Base-by-base conservation (phyloP, 148 eudicot species). In the Rhododendron griersonianum region DNA sequence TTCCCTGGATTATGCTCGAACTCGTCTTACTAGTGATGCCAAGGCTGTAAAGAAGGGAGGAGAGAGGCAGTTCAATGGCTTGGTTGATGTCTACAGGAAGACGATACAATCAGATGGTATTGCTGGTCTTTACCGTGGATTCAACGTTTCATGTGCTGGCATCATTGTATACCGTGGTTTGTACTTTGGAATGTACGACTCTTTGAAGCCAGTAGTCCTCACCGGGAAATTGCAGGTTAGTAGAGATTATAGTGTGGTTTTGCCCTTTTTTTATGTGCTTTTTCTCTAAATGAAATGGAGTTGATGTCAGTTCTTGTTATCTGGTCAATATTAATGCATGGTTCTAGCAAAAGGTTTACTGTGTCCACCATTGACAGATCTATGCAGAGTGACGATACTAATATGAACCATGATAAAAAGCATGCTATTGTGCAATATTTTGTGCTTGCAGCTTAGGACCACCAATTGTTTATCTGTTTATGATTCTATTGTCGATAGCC, bases 51-150 rank as follows among this genome's bases (percentile, higher is more conserved):
- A 91, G 91, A 92, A 91, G 87, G 93, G 94, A 35, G 94, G 95
- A 39, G 93, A 86, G 81, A 89, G 96, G 86, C 96, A 94, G 81
- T 94, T 91, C 84, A 89, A 94, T 55, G 96, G 96, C 45, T 88
- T 93, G 55, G 85, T 94, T 82, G 95, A 93, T 87, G 95, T 94
- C 86, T 94, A 94, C 91, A 89, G 90, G 44, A 94, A 94, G 93
- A 93, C 92, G 1, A 84, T 89, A 35, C 87, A 87, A 41, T 82
- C 94, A 39, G 96, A 94, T 85, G 96, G 96, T 88, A 67, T 94
- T 82, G 93, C 93, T 78, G 96, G 96, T 9, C 89, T 94, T 1
- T 94, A 94, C 93, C 96, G 96, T 89, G 96, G 96, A 67, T 94
- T 94, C 81, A 91, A 89, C 92, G 88, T 94, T 88, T 94, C 96